phyloP scores from a whole-genome alignment of 108 stramenopile species.

The Skeletonema potamos region DNA sequence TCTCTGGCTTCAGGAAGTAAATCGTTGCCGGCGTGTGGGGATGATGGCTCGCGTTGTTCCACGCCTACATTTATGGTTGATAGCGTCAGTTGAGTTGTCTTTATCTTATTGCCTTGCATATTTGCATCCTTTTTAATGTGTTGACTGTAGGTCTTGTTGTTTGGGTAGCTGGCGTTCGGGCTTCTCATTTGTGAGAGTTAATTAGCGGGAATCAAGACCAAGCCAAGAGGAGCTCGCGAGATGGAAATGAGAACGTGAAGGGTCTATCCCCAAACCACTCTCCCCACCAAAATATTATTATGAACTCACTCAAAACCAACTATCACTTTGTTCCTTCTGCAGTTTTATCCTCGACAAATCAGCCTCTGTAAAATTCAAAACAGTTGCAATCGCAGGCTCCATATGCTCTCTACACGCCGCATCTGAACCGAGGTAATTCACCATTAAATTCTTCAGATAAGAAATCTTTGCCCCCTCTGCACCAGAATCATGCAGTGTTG shows the following conservation, averaged over 20 bases:
- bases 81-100: neutral
- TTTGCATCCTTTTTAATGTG: no score
- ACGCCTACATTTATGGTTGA: neutral
- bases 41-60: neutral
- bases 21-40: no score
- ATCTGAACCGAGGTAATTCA: constrained; percentile 82
- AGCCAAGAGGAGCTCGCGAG: neutral
- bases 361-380: constrained; percentile 75
- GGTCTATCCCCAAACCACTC: neutral
- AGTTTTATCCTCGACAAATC: constrained; percentile 75
- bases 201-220: neutral
- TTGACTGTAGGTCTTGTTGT: no score
- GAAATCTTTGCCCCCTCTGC: constrained; percentile 71
- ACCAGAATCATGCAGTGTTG: constrained; percentile 38
- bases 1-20: no score
- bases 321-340: constrained; percentile 66
- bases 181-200: neutral
- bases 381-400: constrained; percentile 88
- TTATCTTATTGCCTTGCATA: neutral
- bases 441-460: constrained; percentile 85
- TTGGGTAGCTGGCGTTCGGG: neutral
- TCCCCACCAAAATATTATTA: neutral
- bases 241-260: neutral
- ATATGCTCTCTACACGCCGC: constrained; percentile 72
- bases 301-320: constrained; percentile 56